A percentile compares a stretch with the other conserved stretches of the same genome.
phyloP scores from a whole-genome alignment of 2,329 filamentous ascomycete genomes.

The Hypoxylon sp. region DNA sequence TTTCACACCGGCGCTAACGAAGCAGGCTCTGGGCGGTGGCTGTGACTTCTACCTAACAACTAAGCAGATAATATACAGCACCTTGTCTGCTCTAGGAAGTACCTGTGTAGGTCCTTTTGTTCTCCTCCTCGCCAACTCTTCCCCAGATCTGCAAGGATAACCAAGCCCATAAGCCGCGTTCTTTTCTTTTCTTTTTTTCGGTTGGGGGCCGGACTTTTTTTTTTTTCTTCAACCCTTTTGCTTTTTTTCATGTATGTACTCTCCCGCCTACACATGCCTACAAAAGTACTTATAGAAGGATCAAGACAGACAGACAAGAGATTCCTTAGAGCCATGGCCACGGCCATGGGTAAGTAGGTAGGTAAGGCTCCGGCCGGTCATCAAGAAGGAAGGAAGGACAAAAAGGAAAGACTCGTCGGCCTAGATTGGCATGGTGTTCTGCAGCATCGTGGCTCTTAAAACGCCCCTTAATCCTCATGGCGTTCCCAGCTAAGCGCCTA shows the following conservation, averaged over 20 bases:
- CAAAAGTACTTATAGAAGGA: too few species aligned
- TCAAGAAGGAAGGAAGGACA: too few species aligned
- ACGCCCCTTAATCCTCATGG: conserved; percentile 14
- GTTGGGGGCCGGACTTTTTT: conserved; percentile 1
- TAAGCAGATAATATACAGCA: neutral
- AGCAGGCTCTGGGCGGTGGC: conserved; percentile 34
- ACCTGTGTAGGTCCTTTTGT: too few species aligned
- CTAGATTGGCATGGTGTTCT: conserved; percentile 9
- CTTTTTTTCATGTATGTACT: neutral
- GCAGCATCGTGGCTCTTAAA: conserved; percentile 11
- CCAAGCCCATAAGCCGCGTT: conserved; percentile 13
- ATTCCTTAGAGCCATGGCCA: too few species aligned
- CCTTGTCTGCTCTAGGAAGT: too few species aligned
- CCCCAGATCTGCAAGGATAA: conserved; percentile 28
- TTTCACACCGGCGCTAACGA: conserved; percentile 15
- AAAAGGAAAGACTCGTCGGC: too few species aligned
- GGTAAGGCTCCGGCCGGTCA: too few species aligned
- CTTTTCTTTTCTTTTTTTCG: too few species aligned
- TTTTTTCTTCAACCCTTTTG: neutral
- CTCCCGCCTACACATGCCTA: too few species aligned
- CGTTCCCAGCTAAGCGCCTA: too few species aligned
- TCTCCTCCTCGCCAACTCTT: conserved; percentile 18
- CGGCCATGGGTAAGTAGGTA: too few species aligned
- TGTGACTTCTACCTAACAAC: conserved; percentile 12
- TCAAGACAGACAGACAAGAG: too few species aligned